These are phyloP conservation scores for Rhizophora apiculata DNA, from an alignment of 345 rosid genomes.

Conservation along the genomic window DNA sequence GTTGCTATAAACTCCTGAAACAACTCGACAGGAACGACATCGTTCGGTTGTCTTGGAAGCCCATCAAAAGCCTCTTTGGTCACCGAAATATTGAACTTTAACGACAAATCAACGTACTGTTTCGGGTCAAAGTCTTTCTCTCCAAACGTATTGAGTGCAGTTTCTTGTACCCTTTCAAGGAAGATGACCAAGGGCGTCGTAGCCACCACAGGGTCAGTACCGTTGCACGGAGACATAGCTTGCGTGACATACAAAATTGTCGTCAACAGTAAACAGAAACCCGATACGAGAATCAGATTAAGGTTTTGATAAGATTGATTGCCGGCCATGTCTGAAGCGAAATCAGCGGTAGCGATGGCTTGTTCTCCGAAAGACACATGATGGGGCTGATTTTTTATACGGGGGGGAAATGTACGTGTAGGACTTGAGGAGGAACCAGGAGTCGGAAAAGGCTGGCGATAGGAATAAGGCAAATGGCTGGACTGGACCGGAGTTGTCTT, in stretches of 20 bases:
- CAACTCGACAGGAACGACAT: slow-evolving; percentile 18
- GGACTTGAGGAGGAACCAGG: too few species aligned
- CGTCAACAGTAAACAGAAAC: background rate
- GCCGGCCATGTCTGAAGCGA: background rate
- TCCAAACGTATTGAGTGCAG: slow-evolving; percentile 51
- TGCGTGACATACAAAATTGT: slow-evolving; percentile 1
- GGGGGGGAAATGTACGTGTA: background rate
- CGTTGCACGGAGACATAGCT: slow-evolving; percentile 1
- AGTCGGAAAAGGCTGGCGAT: too few species aligned
- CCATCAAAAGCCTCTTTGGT: slow-evolving; percentile 46
- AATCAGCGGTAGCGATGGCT: background rate
- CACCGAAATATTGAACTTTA: slow-evolving; percentile 44
- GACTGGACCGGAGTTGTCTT: too few species aligned
- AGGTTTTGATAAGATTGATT: background rate
- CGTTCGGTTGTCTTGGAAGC: slow-evolving; percentile 42
- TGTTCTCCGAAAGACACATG: background rate
- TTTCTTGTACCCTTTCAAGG: slow-evolving; percentile 61
- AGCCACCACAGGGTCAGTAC: slow-evolving; percentile 12
- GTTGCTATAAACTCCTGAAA: slow-evolving; percentile 19
- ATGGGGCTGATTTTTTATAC: background rate
- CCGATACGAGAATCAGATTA: background rate
- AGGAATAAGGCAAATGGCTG: too few species aligned
- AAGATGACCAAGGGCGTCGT: slow-evolving; percentile 48
- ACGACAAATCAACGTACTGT: slow-evolving; percentile 59
- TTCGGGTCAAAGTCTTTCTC: slow-evolving; percentile 55